These are phyloP conservation scores for Yamagishiella unicocca DNA, from an alignment of 139 green algal genomes.

Conservation along the genomic window DNA sequence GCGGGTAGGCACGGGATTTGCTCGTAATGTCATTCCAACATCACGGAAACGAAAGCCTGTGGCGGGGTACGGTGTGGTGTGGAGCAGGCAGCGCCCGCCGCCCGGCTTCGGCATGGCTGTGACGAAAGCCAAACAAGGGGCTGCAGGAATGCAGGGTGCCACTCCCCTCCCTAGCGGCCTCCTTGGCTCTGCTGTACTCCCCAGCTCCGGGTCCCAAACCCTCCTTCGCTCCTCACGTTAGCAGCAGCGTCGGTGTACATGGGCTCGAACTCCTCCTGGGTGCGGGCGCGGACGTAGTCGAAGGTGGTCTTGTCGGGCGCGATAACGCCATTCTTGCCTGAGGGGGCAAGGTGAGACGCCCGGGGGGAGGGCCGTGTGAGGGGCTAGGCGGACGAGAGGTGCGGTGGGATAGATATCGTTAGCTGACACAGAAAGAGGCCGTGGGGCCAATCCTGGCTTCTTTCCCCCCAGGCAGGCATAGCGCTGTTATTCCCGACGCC, in stretches of 20 bases:
- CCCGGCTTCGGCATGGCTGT: too few relatives aligned
- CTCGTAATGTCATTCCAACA: too few relatives aligned
- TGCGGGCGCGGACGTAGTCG: slow-evolving; percentile 90
- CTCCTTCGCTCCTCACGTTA: slow-evolving; percentile 56
- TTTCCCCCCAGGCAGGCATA: background rate
- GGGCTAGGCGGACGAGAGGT: background rate
- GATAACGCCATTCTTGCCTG: slow-evolving; percentile 83
- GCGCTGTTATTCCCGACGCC: too few relatives aligned
- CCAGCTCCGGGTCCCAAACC: too few relatives aligned
- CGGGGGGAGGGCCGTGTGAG: background rate
- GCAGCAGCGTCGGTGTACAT: slow-evolving; percentile 84
- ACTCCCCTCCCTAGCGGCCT: too few relatives aligned
- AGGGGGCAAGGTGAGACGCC: background rate
- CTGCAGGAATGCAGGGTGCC: too few relatives aligned
- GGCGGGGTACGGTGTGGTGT: too few relatives aligned
- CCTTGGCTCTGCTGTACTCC: too few relatives aligned
- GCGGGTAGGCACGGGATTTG: background rate
- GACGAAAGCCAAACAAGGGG: too few relatives aligned
- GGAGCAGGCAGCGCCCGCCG: too few relatives aligned
- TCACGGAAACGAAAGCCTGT: too few relatives aligned
- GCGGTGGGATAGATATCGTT: too few relatives aligned
- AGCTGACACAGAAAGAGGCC: background rate
- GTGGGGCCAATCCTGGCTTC: background rate
- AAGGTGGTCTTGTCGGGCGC: slow-evolving; percentile 94
- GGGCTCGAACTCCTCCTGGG: slow-evolving; percentile 80